phyloP scores from a whole-genome alignment of 441 rosid species.

The Geranium incanum region DNA sequence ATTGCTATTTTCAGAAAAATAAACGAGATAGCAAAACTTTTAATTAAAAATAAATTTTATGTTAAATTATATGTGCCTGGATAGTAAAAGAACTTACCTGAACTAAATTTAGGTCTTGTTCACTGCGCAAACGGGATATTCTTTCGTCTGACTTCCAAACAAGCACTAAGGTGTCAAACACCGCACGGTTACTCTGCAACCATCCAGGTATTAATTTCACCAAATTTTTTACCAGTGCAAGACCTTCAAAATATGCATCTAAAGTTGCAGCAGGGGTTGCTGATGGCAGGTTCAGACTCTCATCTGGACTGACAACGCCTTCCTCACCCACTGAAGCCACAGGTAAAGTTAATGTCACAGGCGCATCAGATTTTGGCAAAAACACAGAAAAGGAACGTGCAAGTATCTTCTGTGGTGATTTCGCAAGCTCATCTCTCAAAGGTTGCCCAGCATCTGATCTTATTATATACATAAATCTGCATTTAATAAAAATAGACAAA shows the following conservation, averaged over 20 bases:
- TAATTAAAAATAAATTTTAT: too few species aligned
- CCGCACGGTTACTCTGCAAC: constrained; percentile 77
- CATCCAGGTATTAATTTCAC: constrained; percentile 85
- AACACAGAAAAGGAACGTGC: constrained; percentile 76
- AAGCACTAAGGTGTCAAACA: constrained; percentile 76
- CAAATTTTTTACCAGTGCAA: constrained; percentile 78
- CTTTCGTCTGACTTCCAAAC: constrained; percentile 94
- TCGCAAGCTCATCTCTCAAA: constrained; percentile 92
- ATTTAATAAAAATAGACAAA: constrained; percentile 22
- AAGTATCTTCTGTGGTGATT: constrained; percentile 85
- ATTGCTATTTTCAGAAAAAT: background rate
- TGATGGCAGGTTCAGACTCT: constrained; percentile 42
- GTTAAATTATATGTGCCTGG: background rate
- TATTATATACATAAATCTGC: constrained; percentile 90
- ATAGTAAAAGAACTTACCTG: constrained; percentile 48
- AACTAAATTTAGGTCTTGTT: constrained; percentile 87
- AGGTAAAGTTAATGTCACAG: constrained; percentile 43
- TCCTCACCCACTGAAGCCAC: constrained; percentile 58
- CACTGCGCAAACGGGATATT: constrained; percentile 75
- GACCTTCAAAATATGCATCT: constrained; percentile 92
- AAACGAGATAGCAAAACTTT: background rate
- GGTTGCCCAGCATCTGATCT: constrained; percentile 96
- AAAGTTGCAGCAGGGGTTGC: constrained; percentile 36
- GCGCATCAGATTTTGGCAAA: constrained; percentile 55
- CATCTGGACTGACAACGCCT: constrained; percentile 38